These are phyloP conservation scores for Penicillium desertorum DNA, from an alignment of 495 filamentous ascomycete genomes.

Conservation along the genomic window DNA sequence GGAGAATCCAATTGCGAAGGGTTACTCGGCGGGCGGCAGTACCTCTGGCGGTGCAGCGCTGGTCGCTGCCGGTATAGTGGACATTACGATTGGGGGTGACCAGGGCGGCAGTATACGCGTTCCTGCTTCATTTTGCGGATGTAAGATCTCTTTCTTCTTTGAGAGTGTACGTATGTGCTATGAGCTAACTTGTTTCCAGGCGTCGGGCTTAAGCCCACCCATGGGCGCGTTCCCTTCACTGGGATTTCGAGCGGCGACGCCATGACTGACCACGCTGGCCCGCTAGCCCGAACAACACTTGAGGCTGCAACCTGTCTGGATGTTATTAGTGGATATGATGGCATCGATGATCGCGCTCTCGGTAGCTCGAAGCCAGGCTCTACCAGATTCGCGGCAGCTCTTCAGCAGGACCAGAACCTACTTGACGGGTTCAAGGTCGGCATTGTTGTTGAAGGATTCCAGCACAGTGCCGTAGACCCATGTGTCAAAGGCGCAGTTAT, in stretches of 20 bases:
- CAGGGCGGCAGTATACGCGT: slow-evolving; percentile 62
- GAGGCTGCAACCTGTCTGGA: slow-evolving; percentile 54
- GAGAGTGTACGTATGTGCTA: too few relatives aligned
- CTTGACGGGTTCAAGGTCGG: slow-evolving; percentile 55
- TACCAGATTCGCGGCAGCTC: slow-evolving; percentile 39
- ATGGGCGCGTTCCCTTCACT: slow-evolving; percentile 53
- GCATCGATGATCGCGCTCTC: slow-evolving; percentile 55
- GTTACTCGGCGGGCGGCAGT: slow-evolving; percentile 56
- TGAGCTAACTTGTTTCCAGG: slow-evolving; percentile 23
- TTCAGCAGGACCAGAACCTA: slow-evolving; percentile 23
- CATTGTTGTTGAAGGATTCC: slow-evolving; percentile 51
- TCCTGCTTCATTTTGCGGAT: slow-evolving; percentile 50
- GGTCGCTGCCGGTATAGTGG: slow-evolving; percentile 49
- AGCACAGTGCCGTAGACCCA: slow-evolving; percentile 41
- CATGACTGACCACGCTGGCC: slow-evolving; percentile 48
- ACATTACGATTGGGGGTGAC: slow-evolving; percentile 59
- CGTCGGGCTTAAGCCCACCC: slow-evolving; percentile 50
- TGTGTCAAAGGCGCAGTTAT: slow-evolving; percentile 43
- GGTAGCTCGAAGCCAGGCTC: slow-evolving; percentile 46
- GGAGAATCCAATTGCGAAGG: slow-evolving; percentile 50
- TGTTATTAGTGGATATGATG: slow-evolving; percentile 55
- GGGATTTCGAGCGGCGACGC: slow-evolving; percentile 48
- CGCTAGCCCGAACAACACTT: slow-evolving; percentile 48
- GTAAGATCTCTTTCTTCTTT: slow-evolving; percentile 17
- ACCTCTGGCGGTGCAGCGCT: slow-evolving; percentile 57